Base-by-base conservation (phyloP, 768 basidiomycete genomes). In the Tephrocybe sp. region DNA sequence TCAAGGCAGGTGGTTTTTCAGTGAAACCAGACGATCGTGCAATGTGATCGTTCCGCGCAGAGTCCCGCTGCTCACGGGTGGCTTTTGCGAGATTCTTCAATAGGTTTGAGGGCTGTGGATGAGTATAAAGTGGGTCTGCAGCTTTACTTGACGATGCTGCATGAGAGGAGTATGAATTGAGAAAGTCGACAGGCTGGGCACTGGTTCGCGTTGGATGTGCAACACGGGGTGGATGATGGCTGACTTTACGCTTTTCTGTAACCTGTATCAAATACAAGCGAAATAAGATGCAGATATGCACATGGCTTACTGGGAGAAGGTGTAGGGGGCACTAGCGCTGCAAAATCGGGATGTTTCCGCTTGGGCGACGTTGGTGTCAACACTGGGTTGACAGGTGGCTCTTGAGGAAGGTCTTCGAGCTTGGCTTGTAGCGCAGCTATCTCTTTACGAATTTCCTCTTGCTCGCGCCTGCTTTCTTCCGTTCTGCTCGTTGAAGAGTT, bases 251-350 rank as follows among this genome's bases (percentile, higher is more conserved):
- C 60, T 78, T 75, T 65, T 65, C 70, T 71, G 47, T 20, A 33
- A 19, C 19, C 32, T 40, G 23, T 22, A 22, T 55, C 41, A 55
- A 62, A 33, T 16, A 9, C 14, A 10, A 4, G 12, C 13, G 14
- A 38, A 23, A n/a, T 11, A 44, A 32, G 26, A 38, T 45, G 50
- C 12, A 38, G 36, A 65, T 36, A 23, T 42, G 41, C 31, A 34
- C 76, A 33, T 11, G 2, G 19, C 60, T 64, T 56, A 88, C 86
- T 86, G 4, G 84, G 84, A 32, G 88, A 87, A 8, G 88, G 88
- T 0, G 83, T 85, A 0, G 76, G 65, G 5, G 83, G 83, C 1
- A 72, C 83, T 23, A 82, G 62, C 12, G 78, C 60, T 2, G 67
- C 63, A 3, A 70, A 53, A 8, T 74, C 69, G 10, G 57, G 56